Evolutionary conservation across 805 yeast species (phyloP).

Genomic region (Yarrowia sp.): DNA sequence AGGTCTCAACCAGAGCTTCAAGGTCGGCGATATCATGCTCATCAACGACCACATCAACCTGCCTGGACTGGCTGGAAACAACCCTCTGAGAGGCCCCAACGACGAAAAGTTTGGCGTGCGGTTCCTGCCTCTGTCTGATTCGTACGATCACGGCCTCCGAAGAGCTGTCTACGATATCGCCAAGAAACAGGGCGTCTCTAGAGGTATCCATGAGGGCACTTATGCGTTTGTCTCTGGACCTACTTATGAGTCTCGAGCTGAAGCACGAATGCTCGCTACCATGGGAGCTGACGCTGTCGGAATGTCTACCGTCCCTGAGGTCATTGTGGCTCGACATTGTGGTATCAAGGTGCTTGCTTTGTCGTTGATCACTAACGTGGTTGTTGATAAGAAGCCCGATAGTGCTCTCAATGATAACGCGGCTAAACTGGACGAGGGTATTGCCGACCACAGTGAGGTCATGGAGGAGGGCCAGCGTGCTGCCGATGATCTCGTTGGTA

Average conservation of each 20-base stretch:
- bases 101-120: conserved; percentile 78
- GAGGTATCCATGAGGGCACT: conserved; percentile 80
- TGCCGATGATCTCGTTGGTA: conserved; percentile 70
- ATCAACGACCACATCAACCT: conserved; percentile 83
- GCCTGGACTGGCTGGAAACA: conserved; percentile 87
- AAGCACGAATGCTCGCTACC: conserved; percentile 66
- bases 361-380: conserved; percentile 81
- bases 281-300: conserved; percentile 95
- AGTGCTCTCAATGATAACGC: conserved; percentile 34
- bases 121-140: conserved; percentile 84
- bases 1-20: conserved; percentile 64
- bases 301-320: conserved; percentile 98
- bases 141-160: conserved; percentile 75
- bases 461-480: conserved; percentile 78
- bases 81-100: conserved; percentile 87
- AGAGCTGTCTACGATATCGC: conserved; percentile 57
- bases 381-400: conserved; percentile 55
- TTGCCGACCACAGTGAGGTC: conserved; percentile 92
- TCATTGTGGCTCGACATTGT: conserved; percentile 84
- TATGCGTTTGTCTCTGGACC: conserved; percentile 90
- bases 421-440: conserved; percentile 48
- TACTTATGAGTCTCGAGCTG: conserved; percentile 90
- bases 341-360: conserved; percentile 81
- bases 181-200: conserved; percentile 46
- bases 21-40: conserved; percentile 89